Conservation (phyloP, 306 rosid species). For the Quercus engelmannii region DNA sequence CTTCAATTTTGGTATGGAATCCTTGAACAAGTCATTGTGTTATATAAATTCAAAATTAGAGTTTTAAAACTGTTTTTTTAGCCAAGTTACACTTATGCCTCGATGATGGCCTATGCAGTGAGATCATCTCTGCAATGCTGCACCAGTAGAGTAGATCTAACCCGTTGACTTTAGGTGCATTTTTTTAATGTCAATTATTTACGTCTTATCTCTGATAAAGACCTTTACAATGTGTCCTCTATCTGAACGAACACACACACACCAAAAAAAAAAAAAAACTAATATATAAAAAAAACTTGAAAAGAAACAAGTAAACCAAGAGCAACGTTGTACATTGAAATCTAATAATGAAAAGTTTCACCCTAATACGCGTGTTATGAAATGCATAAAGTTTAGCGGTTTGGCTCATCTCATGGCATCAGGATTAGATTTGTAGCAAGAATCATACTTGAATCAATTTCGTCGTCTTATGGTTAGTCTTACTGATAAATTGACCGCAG, state of each 20-base stretch:
- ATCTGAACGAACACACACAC: too few relatives aligned
- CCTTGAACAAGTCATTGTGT: not conserved
- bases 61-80: not conserved
- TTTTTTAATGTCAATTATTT: not conserved
- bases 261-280: too few relatives aligned
- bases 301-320: not conserved
- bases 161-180: constrained; percentile 17
- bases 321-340: not conserved
- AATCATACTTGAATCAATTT: not conserved
- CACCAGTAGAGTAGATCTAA: constrained; percentile 16
- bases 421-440: not conserved
- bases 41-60: not conserved
- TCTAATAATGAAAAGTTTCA: not conserved
- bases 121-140: not conserved
- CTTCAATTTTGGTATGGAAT: not conserved
- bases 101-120: constrained; percentile 21
- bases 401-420: not conserved
- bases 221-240: not conserved
- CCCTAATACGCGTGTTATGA: not conserved
- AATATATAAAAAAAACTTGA: not conserved
- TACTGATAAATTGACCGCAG: not conserved
- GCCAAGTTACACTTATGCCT: not conserved
- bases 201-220: not conserved
- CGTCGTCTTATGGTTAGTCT: constrained; percentile 1
- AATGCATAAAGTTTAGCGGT: not conserved